These are phyloP conservation scores for Ophiostoma perfectum DNA, from an alignment of 2,329 filamentous ascomycete species.

Conservation along the genomic window DNA sequence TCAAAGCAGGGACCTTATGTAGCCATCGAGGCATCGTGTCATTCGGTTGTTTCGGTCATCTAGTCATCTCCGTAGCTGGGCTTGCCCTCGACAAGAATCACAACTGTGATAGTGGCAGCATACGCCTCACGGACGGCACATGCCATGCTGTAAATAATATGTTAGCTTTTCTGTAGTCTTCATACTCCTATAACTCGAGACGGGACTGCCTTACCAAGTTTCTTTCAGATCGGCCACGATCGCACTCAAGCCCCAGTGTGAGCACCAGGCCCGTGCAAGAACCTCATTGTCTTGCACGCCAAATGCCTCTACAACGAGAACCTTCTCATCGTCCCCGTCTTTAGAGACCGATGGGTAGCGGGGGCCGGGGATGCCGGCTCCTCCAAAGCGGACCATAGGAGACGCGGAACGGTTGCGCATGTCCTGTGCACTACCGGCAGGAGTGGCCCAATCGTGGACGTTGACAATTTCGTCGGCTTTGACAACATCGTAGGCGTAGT, in stretches of 20 bases:
- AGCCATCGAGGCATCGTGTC: too few species aligned
- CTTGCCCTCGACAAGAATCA: conserved; percentile 57
- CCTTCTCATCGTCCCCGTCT: conserved; percentile 54
- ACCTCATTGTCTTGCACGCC: conserved; percentile 72
- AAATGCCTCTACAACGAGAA: conserved; percentile 67
- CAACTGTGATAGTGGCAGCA: conserved; percentile 65
- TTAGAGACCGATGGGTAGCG: conserved; percentile 25
- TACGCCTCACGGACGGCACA: conserved; percentile 72
- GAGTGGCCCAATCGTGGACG: conserved; percentile 59
- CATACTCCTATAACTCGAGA: not conserved
- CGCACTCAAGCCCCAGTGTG: conserved; percentile 67
- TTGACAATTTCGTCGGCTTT: conserved; percentile 60
- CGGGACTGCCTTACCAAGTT: conserved; percentile 53
- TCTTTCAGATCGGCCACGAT: conserved; percentile 62
- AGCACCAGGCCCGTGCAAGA: conserved; percentile 69
- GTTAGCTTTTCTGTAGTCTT: not conserved
- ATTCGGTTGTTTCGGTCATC: too few species aligned
- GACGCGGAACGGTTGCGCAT: conserved; percentile 26
- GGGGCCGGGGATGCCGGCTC: conserved; percentile 22
- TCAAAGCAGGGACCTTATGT: too few species aligned
- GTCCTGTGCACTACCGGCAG: conserved; percentile 16
- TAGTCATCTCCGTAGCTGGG: conserved; percentile 24
- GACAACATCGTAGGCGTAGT: conserved; percentile 58
- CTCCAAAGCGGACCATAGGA: conserved; percentile 24
- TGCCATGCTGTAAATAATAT: conserved; percentile 49